Conservation (phyloP, 1,139 yeast species). For the Kurtzmaniella quercitrusa region DNA sequence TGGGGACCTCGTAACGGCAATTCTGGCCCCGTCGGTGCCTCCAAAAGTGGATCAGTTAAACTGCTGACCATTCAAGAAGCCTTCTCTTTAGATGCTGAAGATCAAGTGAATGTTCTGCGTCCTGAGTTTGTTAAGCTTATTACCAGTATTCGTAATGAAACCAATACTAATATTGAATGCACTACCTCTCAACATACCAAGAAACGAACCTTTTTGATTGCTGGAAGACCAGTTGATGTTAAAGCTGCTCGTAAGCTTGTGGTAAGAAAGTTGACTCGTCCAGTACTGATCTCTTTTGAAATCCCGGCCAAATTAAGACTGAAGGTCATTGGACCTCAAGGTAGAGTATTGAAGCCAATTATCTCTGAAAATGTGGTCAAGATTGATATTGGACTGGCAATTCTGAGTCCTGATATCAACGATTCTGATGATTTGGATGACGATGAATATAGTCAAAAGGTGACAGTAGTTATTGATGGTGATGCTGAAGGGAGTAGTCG, state of each 20-base stretch:
- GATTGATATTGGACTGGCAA: slow-evolving; percentile 64
- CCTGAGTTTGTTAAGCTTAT: slow-evolving; percentile 64
- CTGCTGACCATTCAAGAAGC: slow-evolving; percentile 62
- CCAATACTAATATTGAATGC: slow-evolving; percentile 74
- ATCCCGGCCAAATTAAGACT: slow-evolving; percentile 82
- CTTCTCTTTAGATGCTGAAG: slow-evolving; percentile 63
- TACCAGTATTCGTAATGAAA: slow-evolving; percentile 54
- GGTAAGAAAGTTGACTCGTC: slow-evolving; percentile 72
- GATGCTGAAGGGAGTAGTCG: slow-evolving; percentile 77
- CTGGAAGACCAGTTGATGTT: slow-evolving; percentile 71
- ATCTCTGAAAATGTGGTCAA: slow-evolving; percentile 66
- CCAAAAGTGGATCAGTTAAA: slow-evolving; percentile 15
- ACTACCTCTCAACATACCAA: slow-evolving; percentile 75
- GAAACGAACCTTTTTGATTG: slow-evolving; percentile 79
- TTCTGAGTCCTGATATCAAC: slow-evolving; percentile 16
- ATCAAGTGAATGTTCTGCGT: slow-evolving; percentile 60
- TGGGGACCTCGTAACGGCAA: slow-evolving; percentile 23
- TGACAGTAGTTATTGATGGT: slow-evolving; percentile 71
- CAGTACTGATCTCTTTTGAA: slow-evolving; percentile 54
- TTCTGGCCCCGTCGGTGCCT: slow-evolving; percentile 23
- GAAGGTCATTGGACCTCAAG: slow-evolving; percentile 85
- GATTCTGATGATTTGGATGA: slow-evolving; percentile 22
- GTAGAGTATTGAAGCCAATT: slow-evolving; percentile 77
- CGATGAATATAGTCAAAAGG: slow-evolving; percentile 50
- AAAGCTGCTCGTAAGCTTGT: slow-evolving; percentile 72